Evolutionary conservation across 2,329 filamentous ascomycete genomes (phyloP), one percentile per base, ranked within the genome.

Genomic region (Herpomyces periplanetae): DNA sequence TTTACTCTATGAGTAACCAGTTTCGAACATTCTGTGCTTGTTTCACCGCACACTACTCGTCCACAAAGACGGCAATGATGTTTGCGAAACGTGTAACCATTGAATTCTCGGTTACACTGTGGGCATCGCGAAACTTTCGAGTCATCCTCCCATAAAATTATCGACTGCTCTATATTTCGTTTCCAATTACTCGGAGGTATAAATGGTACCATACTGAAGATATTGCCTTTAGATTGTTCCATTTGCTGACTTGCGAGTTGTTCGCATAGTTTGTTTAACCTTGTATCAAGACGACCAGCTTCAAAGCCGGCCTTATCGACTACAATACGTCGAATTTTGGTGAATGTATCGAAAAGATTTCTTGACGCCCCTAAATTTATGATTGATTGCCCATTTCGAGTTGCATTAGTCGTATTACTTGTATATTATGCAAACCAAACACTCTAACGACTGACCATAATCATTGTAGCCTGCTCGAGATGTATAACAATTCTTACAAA

Each of bases 401-500:
- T 13, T 15, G 13, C 11, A n/a, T n/a, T n/a, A n/a, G n/a, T n/a
- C n/a, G n/a, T n/a, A n/a, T n/a, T n/a, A n/a, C n/a, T n/a, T n/a
- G n/a, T n/a, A n/a, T n/a, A n/a, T n/a, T n/a, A n/a, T 17, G 6
- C 6, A 7, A 11, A 5, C 10, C 13, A 11, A 11, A 7, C 8
- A 11, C 11, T n/a, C 9, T 16, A 8, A 11, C 22, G 11, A 30
- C 43, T 43, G 66, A 21, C 51, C 52, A 29, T 75, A 63, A 31
- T 96, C 73, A 33, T 84, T 87, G 39, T 96, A 96, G 3, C 80
- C 80, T 11, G 73, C 68, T 30, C 80, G 54, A 19, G 71, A 87
- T 42, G 88, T 91, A 42, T 80, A 96, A 40, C 80, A 96, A n/a
- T 80, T 91, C 42, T 96, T 80, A 34, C 80, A 96, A 2, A 91